A percentile compares a stretch with the other conserved stretches of the same genome.
Evolutionary conservation across 2,329 filamentous ascomycete genomes (phyloP).

Genomic region (Colletotrichum gigasporum): DNA sequence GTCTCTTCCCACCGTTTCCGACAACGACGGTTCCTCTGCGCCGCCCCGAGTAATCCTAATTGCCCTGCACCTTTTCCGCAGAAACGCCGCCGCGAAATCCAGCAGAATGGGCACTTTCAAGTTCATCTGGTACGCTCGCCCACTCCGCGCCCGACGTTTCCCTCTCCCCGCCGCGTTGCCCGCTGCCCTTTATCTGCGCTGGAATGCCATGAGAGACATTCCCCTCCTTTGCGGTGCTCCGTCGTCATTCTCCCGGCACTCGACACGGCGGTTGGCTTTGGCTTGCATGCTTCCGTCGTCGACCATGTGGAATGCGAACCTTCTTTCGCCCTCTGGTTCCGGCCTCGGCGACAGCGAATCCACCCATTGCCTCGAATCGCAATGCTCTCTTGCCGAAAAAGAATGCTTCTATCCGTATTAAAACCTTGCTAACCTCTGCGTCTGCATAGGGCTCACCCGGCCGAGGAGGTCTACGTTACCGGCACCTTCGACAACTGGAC

Average conservation of each 20-base stretch:
- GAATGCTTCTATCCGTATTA: not conserved
- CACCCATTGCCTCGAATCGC: conserved; percentile 12
- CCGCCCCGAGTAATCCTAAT: conserved; percentile 20
- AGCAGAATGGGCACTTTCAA: conserved; percentile 32
- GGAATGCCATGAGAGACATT: conserved; percentile 14
- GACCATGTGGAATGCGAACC: conserved; percentile 13
- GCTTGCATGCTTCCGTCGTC: conserved; percentile 15
- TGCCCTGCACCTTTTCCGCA: not conserved
- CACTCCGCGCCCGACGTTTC: not conserved
- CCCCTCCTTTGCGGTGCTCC: not conserved
- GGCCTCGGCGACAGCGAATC: not conserved
- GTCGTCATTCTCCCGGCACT: not conserved
- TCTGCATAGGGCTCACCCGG: conserved; percentile 78
- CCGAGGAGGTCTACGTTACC: conserved; percentile 90
- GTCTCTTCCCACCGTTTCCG: not conserved
- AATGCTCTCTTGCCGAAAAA: not conserved
- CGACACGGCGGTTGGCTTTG: conserved; percentile 1
- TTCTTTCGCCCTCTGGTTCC: conserved; percentile 6
- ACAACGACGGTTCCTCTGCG: conserved; percentile 4
- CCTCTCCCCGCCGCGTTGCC: not conserved
- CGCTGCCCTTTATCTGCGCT: not conserved
- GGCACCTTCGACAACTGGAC: conserved; percentile 96
- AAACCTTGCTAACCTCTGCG: conserved; percentile 23
- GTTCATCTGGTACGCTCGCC: conserved; percentile 32
- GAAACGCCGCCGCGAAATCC: not conserved